Conservation (phyloP, 208 protist species). For the Naegleria fowleri region DNA sequence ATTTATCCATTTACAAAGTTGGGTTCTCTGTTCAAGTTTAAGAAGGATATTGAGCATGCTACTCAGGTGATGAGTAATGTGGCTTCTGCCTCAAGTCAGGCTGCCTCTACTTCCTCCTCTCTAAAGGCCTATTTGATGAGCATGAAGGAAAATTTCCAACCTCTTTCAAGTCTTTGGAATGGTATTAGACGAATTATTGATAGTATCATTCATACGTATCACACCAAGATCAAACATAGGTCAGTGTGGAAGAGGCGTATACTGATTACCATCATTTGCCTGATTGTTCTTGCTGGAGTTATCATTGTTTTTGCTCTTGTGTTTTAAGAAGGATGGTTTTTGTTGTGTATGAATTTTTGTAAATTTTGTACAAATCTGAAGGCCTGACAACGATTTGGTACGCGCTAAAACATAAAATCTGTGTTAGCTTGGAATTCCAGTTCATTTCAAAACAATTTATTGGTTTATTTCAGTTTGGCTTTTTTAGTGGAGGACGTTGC, state of each 20-base stretch:
- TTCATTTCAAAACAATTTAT: too few species aligned
- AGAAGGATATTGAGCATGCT: neutral
- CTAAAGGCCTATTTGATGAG: neutral
- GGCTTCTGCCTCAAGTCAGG: too few species aligned
- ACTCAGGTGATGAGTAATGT: neutral
- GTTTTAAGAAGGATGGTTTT: neutral
- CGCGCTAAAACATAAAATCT: too few species aligned
- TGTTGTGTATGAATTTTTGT: too few species aligned
- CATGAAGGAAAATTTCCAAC: slow-evolving; percentile 11
- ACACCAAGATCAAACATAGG: slow-evolving; percentile 18
- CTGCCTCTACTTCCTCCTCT: neutral
- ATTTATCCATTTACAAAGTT: neutral
- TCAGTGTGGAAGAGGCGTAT: neutral
- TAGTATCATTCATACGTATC: slow-evolving; percentile 11
- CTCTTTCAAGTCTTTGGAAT: neutral
- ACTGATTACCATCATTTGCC: neutral
- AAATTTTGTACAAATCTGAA: too few species aligned
- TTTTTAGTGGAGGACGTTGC: neutral
- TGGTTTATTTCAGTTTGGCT: neutral
- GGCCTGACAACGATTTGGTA: too few species aligned
- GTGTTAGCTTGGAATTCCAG: too few species aligned
- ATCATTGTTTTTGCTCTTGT: neutral
- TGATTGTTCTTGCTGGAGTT: neutral
- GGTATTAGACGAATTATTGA: slow-evolving; percentile 27
- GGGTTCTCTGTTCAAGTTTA: neutral